phyloP scores from a whole-genome alignment of 495 filamentous ascomycete genomes.

The Bacidia rubella region DNA sequence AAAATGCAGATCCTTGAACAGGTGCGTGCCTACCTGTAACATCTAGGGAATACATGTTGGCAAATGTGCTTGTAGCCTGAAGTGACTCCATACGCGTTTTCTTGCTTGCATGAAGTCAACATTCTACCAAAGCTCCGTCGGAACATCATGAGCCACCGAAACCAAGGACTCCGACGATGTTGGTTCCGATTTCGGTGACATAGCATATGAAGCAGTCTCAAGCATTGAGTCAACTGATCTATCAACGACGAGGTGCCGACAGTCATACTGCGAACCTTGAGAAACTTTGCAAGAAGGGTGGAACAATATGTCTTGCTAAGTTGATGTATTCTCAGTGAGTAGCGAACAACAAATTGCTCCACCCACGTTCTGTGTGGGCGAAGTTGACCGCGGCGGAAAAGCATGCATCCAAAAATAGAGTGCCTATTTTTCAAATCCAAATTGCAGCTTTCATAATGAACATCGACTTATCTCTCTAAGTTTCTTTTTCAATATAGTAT shows the following conservation, averaged over 20 bases:
- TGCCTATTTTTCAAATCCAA: no score
- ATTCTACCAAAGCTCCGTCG: constrained; percentile 47
- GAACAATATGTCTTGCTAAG: no score
- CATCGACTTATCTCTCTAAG: no score
- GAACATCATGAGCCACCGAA: constrained; percentile 52
- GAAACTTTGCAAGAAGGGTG: background rate
- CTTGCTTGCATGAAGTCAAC: constrained; percentile 25
- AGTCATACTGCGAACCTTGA: background rate
- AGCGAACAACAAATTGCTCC: no score
- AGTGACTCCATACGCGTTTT: background rate
- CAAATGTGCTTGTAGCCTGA: constrained; percentile 19
- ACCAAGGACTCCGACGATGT: constrained; percentile 60
- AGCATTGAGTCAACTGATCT: background rate
- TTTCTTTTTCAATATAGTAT: no score
- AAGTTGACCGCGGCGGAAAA: no score
- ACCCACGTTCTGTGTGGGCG: no score
- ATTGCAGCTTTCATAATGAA: no score
- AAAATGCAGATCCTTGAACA: background rate
- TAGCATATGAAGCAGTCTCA: constrained; percentile 42
- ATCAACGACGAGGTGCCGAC: background rate
- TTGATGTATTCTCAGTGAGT: no score
- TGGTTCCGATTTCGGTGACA: constrained; percentile 76
- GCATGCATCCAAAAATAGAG: no score
- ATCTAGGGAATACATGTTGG: constrained; percentile 27
- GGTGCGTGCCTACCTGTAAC: constrained; percentile 28